phyloP scores from a whole-genome alignment of 2,329 filamentous ascomycete species.

The Aspergillus cejpii region DNA sequence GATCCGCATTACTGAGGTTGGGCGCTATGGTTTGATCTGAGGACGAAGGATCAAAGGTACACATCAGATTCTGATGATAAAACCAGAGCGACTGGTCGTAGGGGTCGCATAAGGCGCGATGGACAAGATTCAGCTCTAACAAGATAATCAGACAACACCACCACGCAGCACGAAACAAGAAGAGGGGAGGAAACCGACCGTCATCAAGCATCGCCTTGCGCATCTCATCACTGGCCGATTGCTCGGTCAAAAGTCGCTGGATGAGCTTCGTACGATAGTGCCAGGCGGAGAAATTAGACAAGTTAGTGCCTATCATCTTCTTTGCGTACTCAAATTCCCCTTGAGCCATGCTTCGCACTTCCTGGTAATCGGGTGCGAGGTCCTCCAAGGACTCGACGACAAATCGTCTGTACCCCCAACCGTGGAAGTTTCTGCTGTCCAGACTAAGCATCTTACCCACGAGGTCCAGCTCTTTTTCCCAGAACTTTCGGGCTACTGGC shows the following conservation, averaged over 20 bases:
- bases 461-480: constrained; percentile 76
- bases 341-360: constrained; percentile 61
- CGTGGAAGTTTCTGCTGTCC: constrained; percentile 90
- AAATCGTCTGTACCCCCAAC: constrained; percentile 82
- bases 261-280: constrained; percentile 84
- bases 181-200: constrained; percentile 42
- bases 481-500: constrained; percentile 57
- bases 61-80: constrained; percentile 84
- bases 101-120: constrained; percentile 75
- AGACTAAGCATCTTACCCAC: constrained; percentile 80
- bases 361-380: constrained; percentile 28
- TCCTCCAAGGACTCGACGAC: constrained; percentile 72
- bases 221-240: constrained; percentile 55
- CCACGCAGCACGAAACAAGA: neutral
- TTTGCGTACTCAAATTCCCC: constrained; percentile 84
- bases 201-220: constrained; percentile 65
- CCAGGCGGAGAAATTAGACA: constrained; percentile 98
- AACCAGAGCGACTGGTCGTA: constrained; percentile 97
- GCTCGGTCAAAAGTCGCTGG: constrained; percentile 64
- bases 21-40: constrained; percentile 56
- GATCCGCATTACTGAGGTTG: constrained; percentile 55
- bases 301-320: constrained; percentile 72
- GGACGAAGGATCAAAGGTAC: constrained; percentile 53
- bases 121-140: constrained; percentile 66
- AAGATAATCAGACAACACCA: constrained; percentile 3